Percentiles rank a stretch among this genome's conserved stretches.
Conservation (phyloP, 345 rosid species). For the Alliaria petiolata region DNA sequence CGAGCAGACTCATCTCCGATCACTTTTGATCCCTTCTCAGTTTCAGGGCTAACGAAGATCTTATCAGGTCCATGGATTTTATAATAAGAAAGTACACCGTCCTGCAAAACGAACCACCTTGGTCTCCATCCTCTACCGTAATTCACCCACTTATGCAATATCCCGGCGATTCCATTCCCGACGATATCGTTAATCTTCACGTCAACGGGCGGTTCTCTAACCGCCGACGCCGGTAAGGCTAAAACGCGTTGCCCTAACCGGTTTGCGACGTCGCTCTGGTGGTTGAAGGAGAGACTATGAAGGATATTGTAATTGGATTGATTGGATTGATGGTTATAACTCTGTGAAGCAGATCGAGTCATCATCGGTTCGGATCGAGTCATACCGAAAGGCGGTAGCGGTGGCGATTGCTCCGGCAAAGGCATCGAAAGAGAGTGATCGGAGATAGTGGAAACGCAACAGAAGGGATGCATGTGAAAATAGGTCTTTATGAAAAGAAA, state of each 20-base stretch:
- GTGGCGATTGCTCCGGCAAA: constrained; percentile 26
- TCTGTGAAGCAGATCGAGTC: constrained; percentile 35
- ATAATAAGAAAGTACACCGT: constrained; percentile 93
- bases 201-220: constrained; percentile 51
- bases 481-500: neutral
- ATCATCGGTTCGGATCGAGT: constrained; percentile 34
- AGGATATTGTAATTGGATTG: constrained; percentile 11
- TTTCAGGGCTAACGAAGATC: constrained; percentile 72
- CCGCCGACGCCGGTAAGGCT: constrained; percentile 14
- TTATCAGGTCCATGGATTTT: constrained; percentile 93
- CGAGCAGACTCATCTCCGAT: constrained; percentile 86
- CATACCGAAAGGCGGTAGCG: neutral
- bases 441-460: constrained; percentile 52
- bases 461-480: constrained; percentile 56
- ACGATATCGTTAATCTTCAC: constrained; percentile 81
- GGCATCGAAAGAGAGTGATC: constrained; percentile 45
- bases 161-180: constrained; percentile 85
- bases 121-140: constrained; percentile 98
- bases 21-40: constrained; percentile 78
- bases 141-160: constrained; percentile 92
- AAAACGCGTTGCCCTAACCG: constrained; percentile 27
- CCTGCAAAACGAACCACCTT: constrained; percentile 92
- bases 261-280: constrained; percentile 13
- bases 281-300: constrained; percentile 28
- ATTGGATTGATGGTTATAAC: neutral